phyloP scores from a whole-genome alignment of 495 filamentous ascomycete genomes.

The Podospora pseudocomata region DNA sequence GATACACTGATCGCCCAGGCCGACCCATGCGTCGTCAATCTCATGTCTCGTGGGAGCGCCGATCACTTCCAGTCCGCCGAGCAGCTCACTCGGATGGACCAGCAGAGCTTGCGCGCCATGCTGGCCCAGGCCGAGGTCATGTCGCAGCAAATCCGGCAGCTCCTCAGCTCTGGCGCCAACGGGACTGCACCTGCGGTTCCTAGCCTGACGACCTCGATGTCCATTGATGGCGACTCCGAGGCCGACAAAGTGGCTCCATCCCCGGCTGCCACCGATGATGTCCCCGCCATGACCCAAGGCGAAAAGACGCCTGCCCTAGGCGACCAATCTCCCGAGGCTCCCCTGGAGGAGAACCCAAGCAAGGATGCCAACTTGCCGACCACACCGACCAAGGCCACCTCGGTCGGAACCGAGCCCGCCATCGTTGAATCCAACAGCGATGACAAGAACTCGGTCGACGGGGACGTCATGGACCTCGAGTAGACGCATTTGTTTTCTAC shows the following conservation, averaged over 20 bases:
- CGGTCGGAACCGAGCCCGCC: conserved; percentile 7
- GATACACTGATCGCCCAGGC: conserved; percentile 39
- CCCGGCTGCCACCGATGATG: conserved; percentile 27
- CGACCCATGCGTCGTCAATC: conserved; percentile 25
- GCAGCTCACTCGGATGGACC: conserved; percentile 28
- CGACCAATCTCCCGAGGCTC: conserved; percentile 15
- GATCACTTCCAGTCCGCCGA: conserved; percentile 24
- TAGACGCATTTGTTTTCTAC: conserved; percentile 5
- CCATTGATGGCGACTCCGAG: conserved; percentile 12
- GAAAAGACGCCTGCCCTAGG: conserved; percentile 19
- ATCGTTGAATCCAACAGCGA: conserved; percentile 23
- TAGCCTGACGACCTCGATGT: conserved; percentile 24
- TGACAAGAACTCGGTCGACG: conserved; percentile 24
- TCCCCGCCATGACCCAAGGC: conserved; percentile 20
- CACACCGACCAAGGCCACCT: conserved; percentile 19
- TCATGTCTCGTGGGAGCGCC: conserved; percentile 37
- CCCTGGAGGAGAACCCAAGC: conserved; percentile 8
- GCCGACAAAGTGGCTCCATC: conserved; percentile 25
- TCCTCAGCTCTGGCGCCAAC: conserved; percentile 17
- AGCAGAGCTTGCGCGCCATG: conserved; percentile 35
- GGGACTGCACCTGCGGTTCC: conserved; percentile 11
- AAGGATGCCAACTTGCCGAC: conserved; percentile 11
- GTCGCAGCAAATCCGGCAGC: conserved; percentile 11
- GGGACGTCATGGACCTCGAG: conserved; percentile 25
- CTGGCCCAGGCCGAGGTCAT: conserved; percentile 31